Evolutionary conservation across 495 filamentous ascomycete species (phyloP).

Genomic region (Apiosordaria backusii): DNA sequence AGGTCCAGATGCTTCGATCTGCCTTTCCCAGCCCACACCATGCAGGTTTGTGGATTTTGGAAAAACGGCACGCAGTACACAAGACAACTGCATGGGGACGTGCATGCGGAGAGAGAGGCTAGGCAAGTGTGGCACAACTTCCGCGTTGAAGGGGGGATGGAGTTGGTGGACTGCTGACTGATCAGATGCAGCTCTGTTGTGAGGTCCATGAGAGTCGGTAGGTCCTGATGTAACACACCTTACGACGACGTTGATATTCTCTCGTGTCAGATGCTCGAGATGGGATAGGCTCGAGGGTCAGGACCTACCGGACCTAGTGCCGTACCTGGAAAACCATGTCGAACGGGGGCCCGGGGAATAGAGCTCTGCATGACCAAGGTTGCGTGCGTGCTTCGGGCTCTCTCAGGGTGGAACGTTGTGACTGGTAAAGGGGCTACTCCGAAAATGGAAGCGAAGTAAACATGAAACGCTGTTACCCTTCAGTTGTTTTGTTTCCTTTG

Average conservation of each 20-base stretch:
- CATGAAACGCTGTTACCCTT: not conserved
- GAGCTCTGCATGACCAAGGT: not conserved
- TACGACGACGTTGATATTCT: not conserved
- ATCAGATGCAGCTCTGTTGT: not conserved
- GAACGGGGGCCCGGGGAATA: not conserved
- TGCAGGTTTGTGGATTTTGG: not conserved
- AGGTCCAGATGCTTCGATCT: not conserved
- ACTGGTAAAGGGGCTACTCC: not conserved
- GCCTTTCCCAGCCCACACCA: not conserved
- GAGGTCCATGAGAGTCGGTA: not conserved
- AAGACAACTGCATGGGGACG: not conserved
- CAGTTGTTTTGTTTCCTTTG: too few species aligned
- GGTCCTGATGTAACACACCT: not conserved
- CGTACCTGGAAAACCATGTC: not conserved
- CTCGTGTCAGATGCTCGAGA: not conserved
- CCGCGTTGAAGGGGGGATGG: too few species aligned
- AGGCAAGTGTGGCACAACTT: not conserved
- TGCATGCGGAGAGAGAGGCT: not conserved
- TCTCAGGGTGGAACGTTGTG: not conserved
- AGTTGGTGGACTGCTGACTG: not conserved
- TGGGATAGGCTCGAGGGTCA: not conserved
- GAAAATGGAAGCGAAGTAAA: not conserved
- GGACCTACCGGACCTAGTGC: not conserved
- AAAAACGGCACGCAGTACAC: not conserved
- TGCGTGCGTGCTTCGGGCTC: not conserved